Evolutionary conservation across 768 basidiomycete species (phyloP).

Genomic region (Termitomyces sp.): DNA sequence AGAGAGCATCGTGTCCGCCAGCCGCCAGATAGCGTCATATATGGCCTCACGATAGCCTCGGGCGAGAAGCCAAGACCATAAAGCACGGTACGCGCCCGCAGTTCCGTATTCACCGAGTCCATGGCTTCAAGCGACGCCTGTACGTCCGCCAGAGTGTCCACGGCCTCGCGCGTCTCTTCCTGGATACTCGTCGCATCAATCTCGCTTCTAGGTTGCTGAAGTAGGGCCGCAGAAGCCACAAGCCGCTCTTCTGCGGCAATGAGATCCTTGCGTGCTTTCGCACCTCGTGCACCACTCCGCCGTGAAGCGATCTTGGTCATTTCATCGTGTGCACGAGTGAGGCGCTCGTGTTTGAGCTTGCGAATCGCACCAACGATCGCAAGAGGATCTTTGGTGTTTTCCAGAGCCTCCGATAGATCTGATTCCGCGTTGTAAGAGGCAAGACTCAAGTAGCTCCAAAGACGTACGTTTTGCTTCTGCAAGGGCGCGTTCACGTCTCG

Average conservation of each 20-base stretch:
- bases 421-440: not conserved
- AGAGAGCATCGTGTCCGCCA: constrained; percentile 62
- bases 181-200: constrained; percentile 18
- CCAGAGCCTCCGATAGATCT: constrained; percentile 20
- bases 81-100: constrained; percentile 50
- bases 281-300: constrained; percentile 54
- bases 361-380: constrained; percentile 22
- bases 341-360: constrained; percentile 22
- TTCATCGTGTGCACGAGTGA: constrained; percentile 27
- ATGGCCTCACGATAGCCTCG: constrained; percentile 32
- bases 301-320: constrained; percentile 45
- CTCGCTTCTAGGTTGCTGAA: constrained; percentile 20
- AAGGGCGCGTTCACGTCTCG: constrained; percentile 28
- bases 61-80: constrained; percentile 56
- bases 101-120: constrained; percentile 36
- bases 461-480: constrained; percentile 23
- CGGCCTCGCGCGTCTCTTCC: constrained; percentile 19
- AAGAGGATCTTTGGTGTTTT: constrained; percentile 22
- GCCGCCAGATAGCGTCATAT: constrained; percentile 54
- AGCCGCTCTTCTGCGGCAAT: constrained; percentile 41
- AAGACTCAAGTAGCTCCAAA: constrained; percentile 6
- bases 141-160: constrained; percentile 24
- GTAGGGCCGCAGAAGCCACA: constrained; percentile 22
- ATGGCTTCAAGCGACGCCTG: constrained; percentile 23
- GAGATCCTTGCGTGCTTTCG: constrained; percentile 50